Percentiles rank a stretch among this genome's conserved stretches.
Evolutionary conservation across 176 grass and related monocot species (phyloP).

Genomic region (Eleusine indica): DNA sequence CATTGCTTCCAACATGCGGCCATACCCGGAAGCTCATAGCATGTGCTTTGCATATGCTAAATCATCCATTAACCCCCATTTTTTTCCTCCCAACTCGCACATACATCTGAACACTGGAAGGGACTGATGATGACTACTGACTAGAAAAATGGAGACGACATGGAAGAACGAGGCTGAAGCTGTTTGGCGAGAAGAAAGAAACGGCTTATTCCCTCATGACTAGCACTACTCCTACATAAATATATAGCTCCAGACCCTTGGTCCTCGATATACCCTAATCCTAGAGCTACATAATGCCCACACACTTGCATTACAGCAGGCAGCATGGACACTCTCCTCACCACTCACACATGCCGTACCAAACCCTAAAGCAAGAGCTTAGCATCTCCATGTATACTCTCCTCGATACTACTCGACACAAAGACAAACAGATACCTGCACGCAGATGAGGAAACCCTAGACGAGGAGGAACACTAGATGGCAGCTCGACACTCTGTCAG

Average conservation of each 20-base stretch:
- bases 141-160: background rate
- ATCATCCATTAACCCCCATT: too few species aligned
- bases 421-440: conserved; percentile 16
- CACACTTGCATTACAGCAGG: background rate
- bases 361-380: conserved; percentile 22
- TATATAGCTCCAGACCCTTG: conserved; percentile 21
- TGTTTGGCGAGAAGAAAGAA: background rate
- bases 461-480: conserved; percentile 2
- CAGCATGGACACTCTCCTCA: conserved; percentile 11
- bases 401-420: background rate
- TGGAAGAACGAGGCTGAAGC: background rate
- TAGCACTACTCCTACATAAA: background rate
- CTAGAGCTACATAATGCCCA: conserved; percentile 8
- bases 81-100: background rate
- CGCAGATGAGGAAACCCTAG: conserved; percentile 39
- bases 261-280: conserved; percentile 26
- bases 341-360: background rate
- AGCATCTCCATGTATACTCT: background rate
- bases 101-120: background rate
- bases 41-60: background rate
- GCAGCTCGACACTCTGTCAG: conserved; percentile 23
- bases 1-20: background rate
- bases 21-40: background rate
- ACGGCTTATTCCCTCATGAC: background rate
- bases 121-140: background rate